Percentiles rank a stretch among this genome's conserved stretches.
phyloP scores from a whole-genome alignment of 148 eudicot species.

The Salicornia ramosissima region DNA sequence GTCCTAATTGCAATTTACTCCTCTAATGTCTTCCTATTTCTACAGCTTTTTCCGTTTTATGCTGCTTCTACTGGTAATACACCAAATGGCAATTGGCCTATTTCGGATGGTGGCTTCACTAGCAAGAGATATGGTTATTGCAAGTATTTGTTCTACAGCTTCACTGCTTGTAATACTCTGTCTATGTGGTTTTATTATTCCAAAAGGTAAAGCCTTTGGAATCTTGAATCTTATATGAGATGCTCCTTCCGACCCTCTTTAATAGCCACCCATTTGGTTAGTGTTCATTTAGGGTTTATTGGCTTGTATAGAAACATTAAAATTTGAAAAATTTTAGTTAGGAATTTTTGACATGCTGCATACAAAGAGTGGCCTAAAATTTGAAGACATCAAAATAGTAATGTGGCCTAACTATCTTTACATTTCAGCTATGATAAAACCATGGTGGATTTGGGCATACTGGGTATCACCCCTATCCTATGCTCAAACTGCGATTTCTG shows the following conservation, averaged over 20 bases:
- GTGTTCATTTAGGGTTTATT: too few relatives aligned
- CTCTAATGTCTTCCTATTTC: not conserved
- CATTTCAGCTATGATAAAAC: slow-evolving; percentile 59
- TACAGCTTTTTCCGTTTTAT: slow-evolving; percentile 67
- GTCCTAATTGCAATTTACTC: not conserved
- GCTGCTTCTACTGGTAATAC: slow-evolving; percentile 59
- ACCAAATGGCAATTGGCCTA: slow-evolving; percentile 93
- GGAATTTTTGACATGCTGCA: not conserved
- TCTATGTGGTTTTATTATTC: slow-evolving; percentile 81
- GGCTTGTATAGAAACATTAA: too few relatives aligned
- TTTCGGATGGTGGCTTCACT: slow-evolving; percentile 67
- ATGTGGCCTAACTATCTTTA: slow-evolving; percentile 9
- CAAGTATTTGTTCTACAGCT: slow-evolving; percentile 66
- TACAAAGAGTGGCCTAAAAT: not conserved
- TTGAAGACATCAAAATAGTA: not conserved
- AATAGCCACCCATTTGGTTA: too few relatives aligned
- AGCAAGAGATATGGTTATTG: slow-evolving; percentile 69
- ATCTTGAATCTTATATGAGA: not conserved
- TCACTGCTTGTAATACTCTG: slow-evolving; percentile 46
- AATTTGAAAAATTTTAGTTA: too few relatives aligned
- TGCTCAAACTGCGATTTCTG: slow-evolving; percentile 70
- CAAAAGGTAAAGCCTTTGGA: slow-evolving; percentile 30
- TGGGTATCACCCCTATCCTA: slow-evolving; percentile 88
- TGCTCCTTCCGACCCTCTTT: not conserved
- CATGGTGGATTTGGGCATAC: slow-evolving; percentile 92